phyloP scores from a whole-genome alignment of 768 basidiomycete species.

The Phaeolepiota aurea region DNA sequence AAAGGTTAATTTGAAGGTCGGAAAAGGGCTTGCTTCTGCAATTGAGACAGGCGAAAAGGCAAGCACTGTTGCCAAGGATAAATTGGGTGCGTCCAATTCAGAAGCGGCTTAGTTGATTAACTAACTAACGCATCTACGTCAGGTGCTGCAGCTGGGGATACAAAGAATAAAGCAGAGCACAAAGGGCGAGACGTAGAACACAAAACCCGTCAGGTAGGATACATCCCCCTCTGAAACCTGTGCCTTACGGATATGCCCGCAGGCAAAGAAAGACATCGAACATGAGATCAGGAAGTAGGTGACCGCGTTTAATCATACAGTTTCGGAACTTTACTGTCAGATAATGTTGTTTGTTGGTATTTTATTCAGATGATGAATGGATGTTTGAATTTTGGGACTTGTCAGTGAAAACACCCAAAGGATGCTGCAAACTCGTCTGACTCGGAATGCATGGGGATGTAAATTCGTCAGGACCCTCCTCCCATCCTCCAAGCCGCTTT shows the following conservation, averaged over 20 bases:
- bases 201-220: slow-evolving; percentile 29
- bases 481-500: too few relatives aligned
- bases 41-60: slow-evolving; percentile 38
- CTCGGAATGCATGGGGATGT: too few relatives aligned
- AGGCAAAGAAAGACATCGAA: slow-evolving; percentile 27
- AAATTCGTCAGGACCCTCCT: too few relatives aligned
- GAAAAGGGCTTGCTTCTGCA: slow-evolving; percentile 35
- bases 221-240: slow-evolving; percentile 13
- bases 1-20: slow-evolving; percentile 38
- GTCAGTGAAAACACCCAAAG: too few relatives aligned
- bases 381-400: too few relatives aligned
- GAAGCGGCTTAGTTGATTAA: too few relatives aligned
- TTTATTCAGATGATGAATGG: too few relatives aligned
- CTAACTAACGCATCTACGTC: too few relatives aligned
- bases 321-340: too few relatives aligned
- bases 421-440: too few relatives aligned
- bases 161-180: slow-evolving; percentile 27
- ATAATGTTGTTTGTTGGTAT: too few relatives aligned
- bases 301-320: too few relatives aligned
- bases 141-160: slow-evolving; percentile 26
- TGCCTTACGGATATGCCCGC: slow-evolving; percentile 20
- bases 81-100: slow-evolving; percentile 28
- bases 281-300: slow-evolving; percentile 14
- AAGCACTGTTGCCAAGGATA: slow-evolving; percentile 30
- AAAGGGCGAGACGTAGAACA: slow-evolving; percentile 21